These are phyloP conservation scores for Aspergillus brasiliensis DNA, from an alignment of 2,329 filamentous ascomycete species.

Conservation along the genomic window DNA sequence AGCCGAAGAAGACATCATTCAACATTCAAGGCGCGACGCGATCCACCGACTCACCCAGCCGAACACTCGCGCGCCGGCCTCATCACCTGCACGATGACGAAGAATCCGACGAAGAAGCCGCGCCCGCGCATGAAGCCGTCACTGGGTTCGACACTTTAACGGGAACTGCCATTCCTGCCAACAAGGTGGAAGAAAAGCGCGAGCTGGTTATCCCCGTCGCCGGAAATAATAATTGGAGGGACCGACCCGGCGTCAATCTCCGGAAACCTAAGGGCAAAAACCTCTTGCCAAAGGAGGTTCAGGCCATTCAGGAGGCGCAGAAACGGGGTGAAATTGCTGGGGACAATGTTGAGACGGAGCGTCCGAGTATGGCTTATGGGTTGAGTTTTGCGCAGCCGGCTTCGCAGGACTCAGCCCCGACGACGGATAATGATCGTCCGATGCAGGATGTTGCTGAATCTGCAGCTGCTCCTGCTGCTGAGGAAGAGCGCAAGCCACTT, in stretches of 20 bases:
- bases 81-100: constrained; percentile 39
- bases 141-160: constrained; percentile 56
- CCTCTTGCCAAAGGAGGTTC: constrained; percentile 59
- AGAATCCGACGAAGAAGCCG: constrained; percentile 60
- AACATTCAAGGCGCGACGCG: constrained; percentile 33
- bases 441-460: constrained; percentile 29
- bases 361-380: constrained; percentile 56
- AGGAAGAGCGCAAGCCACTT: constrained; percentile 37
- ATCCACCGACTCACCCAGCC: constrained; percentile 17
- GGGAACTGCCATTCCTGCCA: constrained; percentile 41
- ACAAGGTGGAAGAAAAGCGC: constrained; percentile 53
- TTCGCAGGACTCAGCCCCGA: constrained; percentile 19
- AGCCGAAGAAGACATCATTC: constrained; percentile 34
- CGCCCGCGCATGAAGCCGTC: constrained; percentile 48
- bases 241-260: constrained; percentile 35
- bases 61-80: constrained; percentile 31
- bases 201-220: constrained; percentile 78
- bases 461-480: not conserved
- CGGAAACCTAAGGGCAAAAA: constrained; percentile 64
- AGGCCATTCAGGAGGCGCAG: constrained; percentile 49
- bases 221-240: constrained; percentile 76
- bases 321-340: constrained; percentile 35
- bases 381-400: constrained; percentile 52
- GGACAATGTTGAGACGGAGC: constrained; percentile 50
- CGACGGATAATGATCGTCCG: constrained; percentile 29